Percentiles rank a stretch among this genome's conserved stretches.
These are phyloP conservation scores for Lagenidium sp. DNA, from an alignment of 352 stramenopile genomes.

Conservation along the genomic window DNA sequence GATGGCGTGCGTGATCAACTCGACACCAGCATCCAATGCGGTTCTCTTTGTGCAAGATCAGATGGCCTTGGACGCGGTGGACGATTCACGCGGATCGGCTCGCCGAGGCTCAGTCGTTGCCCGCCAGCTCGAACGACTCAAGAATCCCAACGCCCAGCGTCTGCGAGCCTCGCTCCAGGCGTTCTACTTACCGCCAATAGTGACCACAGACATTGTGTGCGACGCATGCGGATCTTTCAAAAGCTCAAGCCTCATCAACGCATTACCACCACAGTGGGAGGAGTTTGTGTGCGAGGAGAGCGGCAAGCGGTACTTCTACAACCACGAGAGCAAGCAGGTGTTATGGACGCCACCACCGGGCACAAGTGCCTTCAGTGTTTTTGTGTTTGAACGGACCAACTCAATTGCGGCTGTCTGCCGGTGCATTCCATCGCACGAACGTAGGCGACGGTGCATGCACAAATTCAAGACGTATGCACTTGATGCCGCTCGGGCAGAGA, in stretches of 20 bases:
- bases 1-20: slow-evolving; percentile 16
- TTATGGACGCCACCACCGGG: slow-evolving; percentile 29
- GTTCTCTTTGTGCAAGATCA: slow-evolving; percentile 19
- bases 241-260: slow-evolving; percentile 18
- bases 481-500: slow-evolving; percentile 22
- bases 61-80: not conserved
- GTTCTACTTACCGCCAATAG: slow-evolving; percentile 35
- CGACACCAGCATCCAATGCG: slow-evolving; percentile 14
- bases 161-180: slow-evolving; percentile 23
- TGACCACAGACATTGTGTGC: slow-evolving; percentile 41
- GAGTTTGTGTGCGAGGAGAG: slow-evolving; percentile 36
- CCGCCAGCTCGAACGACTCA: slow-evolving; percentile 9
- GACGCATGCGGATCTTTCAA: slow-evolving; percentile 37
- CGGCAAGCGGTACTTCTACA: slow-evolving; percentile 47
- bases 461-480: slow-evolving; percentile 42
- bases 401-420: slow-evolving; percentile 44
- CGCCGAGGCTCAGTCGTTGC: slow-evolving; percentile 2
- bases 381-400: slow-evolving; percentile 52
- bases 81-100: not conserved
- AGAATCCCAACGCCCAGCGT: slow-evolving; percentile 2
- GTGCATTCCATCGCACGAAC: slow-evolving; percentile 47
- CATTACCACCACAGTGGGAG: slow-evolving; percentile 30
- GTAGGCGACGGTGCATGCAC: slow-evolving; percentile 33
- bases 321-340: slow-evolving; percentile 23
- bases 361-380: slow-evolving; percentile 22